Evolutionary conservation across 2,329 filamentous ascomycete genomes (phyloP), one percentile per base, ranked within the genome.

Genomic region (Aspergillus sp.): DNA sequence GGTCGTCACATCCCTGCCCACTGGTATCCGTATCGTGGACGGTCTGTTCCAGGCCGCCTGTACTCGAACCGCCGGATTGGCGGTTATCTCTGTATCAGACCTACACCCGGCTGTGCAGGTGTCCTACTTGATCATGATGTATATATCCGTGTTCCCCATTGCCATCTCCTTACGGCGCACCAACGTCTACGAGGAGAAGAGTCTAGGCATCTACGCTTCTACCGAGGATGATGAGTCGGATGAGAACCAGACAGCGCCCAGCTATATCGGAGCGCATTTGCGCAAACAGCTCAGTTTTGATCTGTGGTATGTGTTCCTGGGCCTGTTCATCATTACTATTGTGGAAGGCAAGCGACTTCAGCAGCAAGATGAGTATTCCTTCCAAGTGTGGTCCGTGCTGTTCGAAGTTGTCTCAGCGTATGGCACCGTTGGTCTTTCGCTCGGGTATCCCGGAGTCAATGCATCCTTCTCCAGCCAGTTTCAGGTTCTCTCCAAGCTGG

Each of bases 121-220:
- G n/a, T 91, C 92, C 19, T 97, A 97, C 78, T 82, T 98, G 76
- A 88, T 97, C 73, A 98, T 98, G 94, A 98, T 98, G 94, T 98
- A 98, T 77, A 96, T 98, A 62, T 96, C 93, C 58, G 90, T 96
- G 62, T 96, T 96, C 67, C 94, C 94, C 3, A 96, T 97, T 67
- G 94, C 94, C 71, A 97, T 98, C 69, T 93, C 91, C 5, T 90
- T 98, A 66, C 91, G 94, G 48, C 84, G 90, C 65, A 97, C 94
- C 60, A 97, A 98, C 73, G 93, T 97, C 2, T 98, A 98, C 80
- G 94, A 97, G 76, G 94, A 97, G 73, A 79, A 82, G 47, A 83
- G 82, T 48, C 73, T 89, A 1, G 86, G 95, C 91, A 67, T 91
- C 89, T 66, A 64, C 30, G 91, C 88, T 0, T 92, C 90, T 70